Evolutionary conservation across 768 basidiomycete species (phyloP).

Genomic region (Hortiboletus campestris): DNA sequence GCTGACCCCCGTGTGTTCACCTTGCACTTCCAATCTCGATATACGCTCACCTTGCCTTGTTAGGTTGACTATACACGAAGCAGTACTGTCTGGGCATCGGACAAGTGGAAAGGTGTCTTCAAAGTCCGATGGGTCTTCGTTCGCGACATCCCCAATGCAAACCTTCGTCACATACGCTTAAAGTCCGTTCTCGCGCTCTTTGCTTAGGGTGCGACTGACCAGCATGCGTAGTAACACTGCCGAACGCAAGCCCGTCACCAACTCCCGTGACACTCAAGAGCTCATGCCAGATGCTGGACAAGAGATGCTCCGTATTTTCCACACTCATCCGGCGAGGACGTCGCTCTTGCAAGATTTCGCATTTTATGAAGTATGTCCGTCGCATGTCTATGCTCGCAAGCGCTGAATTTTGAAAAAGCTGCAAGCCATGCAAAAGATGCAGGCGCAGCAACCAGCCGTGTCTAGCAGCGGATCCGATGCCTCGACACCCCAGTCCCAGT

Average conservation of each 20-base stretch:
- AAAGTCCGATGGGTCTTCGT: slow-evolving; percentile 98
- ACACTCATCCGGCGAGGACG: slow-evolving; percentile 89
- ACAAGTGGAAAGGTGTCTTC: slow-evolving; percentile 99
- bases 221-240: slow-evolving; percentile 77
- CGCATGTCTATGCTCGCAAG: not conserved
- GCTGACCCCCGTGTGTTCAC: slow-evolving; percentile 75
- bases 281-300: slow-evolving; percentile 93
- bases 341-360: slow-evolving; percentile 92
- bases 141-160: slow-evolving; percentile 89
- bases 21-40: not conserved
- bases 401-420: slow-evolving; percentile 43
- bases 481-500: slow-evolving; percentile 37
- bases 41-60: not conserved
- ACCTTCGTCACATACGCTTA: slow-evolving; percentile 83
- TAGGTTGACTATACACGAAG: slow-evolving; percentile 91
- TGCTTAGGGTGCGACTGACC: slow-evolving; percentile 14
- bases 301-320: slow-evolving; percentile 95
- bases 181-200: slow-evolving; percentile 45
- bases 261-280: slow-evolving; percentile 97
- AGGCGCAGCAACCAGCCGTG: slow-evolving; percentile 30
- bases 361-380: slow-evolving; percentile 72
- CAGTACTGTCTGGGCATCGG: slow-evolving; percentile 97
- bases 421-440: slow-evolving; percentile 81
- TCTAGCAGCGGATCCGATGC: slow-evolving; percentile 28
- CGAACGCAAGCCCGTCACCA: slow-evolving; percentile 97